These are phyloP conservation scores for Leucosporidium creatinivorum DNA, from an alignment of 768 basidiomycete species.

Conservation along the genomic window DNA sequence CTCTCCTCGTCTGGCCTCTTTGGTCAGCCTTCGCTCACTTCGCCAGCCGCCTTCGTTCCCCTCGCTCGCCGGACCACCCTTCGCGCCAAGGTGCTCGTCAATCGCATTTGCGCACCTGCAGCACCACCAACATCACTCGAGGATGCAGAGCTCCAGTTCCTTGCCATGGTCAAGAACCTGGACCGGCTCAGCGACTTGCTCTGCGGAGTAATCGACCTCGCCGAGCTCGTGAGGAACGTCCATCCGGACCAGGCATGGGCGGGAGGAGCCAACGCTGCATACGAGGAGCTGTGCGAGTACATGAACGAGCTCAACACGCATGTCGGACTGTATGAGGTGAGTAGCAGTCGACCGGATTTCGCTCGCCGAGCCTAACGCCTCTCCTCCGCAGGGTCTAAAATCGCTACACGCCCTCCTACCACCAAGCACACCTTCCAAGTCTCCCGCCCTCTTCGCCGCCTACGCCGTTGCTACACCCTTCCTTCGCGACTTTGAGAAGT, in stretches of 20 bases:
- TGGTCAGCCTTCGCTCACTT: conserved; percentile 62
- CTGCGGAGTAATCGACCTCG: conserved; percentile 92
- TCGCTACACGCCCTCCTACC: conserved; percentile 33
- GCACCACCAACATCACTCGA: conserved; percentile 30
- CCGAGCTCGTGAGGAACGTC: conserved; percentile 84
- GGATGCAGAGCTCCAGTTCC: conserved; percentile 51
- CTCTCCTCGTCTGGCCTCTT: conserved; percentile 61
- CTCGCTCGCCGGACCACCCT: conserved; percentile 72
- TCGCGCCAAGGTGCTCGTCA: conserved; percentile 73
- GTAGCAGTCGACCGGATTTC: not conserved
- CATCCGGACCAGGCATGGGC: conserved; percentile 84
- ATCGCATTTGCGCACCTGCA: conserved; percentile 54
- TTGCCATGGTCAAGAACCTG: conserved; percentile 68
- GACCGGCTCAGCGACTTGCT: conserved; percentile 93
- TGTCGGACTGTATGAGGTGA: conserved; percentile 53
- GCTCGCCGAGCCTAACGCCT: not conserved
- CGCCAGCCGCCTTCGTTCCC: conserved; percentile 60
- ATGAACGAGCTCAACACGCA: conserved; percentile 97
- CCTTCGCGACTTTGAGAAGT: conserved; percentile 94
- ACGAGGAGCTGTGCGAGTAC: conserved; percentile 86
- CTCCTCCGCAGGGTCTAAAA: conserved; percentile 37
- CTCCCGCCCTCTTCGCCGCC: conserved; percentile 36
- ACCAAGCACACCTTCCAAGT: conserved; percentile 23
- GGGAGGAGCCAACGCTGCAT: conserved; percentile 72
- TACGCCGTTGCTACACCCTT: conserved; percentile 74